These are phyloP conservation scores for Ceriops decandra DNA, from an alignment of 345 rosid genomes.

Conservation along the genomic window DNA sequence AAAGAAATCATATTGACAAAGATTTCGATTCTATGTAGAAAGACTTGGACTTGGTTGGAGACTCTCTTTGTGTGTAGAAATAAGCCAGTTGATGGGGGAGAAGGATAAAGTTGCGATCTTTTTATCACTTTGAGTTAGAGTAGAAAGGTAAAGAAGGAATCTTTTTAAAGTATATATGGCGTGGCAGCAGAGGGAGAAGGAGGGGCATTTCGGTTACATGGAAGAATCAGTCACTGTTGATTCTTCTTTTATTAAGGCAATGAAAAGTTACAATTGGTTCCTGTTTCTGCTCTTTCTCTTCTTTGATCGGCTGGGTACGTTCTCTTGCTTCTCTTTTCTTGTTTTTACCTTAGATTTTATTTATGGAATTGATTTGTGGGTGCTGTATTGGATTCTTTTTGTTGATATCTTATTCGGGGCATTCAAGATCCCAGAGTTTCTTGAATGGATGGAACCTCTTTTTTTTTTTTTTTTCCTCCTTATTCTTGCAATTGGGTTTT, in stretches of 20 bases:
- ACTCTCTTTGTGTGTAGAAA: not conserved
- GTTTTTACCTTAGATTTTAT: not conserved
- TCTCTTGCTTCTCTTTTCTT: slow-evolving; percentile 10
- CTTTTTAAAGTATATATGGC: slow-evolving; percentile 14
- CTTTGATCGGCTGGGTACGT: slow-evolving; percentile 52
- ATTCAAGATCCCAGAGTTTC: slow-evolving; percentile 12
- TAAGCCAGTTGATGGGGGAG: slow-evolving; percentile 11
- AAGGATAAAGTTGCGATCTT: slow-evolving; percentile 23
- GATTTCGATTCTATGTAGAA: not conserved
- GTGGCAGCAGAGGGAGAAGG: slow-evolving; percentile 14
- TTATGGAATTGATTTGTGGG: slow-evolving; percentile 4
- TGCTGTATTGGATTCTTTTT: not conserved
- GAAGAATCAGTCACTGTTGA: slow-evolving; percentile 11
- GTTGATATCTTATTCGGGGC: slow-evolving; percentile 13
- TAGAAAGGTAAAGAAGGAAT: not conserved
- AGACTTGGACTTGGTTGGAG: not conserved
- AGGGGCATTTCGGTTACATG: slow-evolving; percentile 22
- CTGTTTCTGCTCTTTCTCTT: slow-evolving; percentile 38
- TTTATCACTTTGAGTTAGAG: not conserved
- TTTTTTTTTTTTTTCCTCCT: not conserved
- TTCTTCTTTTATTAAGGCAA: slow-evolving; percentile 28
- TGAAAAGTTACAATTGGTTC: slow-evolving; percentile 34
- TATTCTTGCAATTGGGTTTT: slow-evolving; percentile 10
- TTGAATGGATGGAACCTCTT: not conserved
- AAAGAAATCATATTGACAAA: not conserved